Evolutionary conservation across 345 rosid species (phyloP), one percentile per base, ranked within the genome.

Genomic region (Combretum micranthum): DNA sequence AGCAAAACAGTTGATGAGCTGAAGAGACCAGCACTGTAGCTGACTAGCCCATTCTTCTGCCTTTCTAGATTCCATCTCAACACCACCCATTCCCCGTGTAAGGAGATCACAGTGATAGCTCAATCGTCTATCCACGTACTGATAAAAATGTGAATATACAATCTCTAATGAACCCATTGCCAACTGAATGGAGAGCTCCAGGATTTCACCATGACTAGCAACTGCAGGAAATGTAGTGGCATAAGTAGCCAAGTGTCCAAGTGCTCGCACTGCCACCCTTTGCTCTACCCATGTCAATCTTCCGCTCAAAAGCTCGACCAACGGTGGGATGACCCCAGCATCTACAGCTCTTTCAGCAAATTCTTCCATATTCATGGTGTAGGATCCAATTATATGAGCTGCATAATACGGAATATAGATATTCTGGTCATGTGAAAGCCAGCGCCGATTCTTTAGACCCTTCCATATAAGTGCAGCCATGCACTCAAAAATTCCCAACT

Each of bases 11-110:
- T 94, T 94, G n/a, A 94, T 94, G 50, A 94, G 99, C 76, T 87
- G 97, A 81, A 94, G 97, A 50, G 99, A 90, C 99, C 99, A 90
- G 62, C 99, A 94, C 45, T 94, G 99, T 76, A 94, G 69, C 53
- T 94, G 97, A 67, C 97, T 87, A 17, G 97, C 96, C 99, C 99
- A 94, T 70, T 94, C 99, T 77, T 94, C 97, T 2, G 99, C 93
- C 68, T 94, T 94, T 56, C 97, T 80, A 9, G 99, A 90, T 72
- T 90, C 97, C 99, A 94, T 94, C 71, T 90, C 99, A 46, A 90
- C 93, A 53, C 97, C 99, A 48, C 99, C 99, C 99, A 94, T 94
- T 15, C 99, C 99, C 21, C 99, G 97, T 4, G 99, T 94, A 56
- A 90, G 85, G 73, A 94, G 73, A 73, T 94, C 99, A 16, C 99